These are phyloP conservation scores for Penicillium angulare DNA, from an alignment of 495 filamentous ascomycete species.

Conservation along the genomic window DNA sequence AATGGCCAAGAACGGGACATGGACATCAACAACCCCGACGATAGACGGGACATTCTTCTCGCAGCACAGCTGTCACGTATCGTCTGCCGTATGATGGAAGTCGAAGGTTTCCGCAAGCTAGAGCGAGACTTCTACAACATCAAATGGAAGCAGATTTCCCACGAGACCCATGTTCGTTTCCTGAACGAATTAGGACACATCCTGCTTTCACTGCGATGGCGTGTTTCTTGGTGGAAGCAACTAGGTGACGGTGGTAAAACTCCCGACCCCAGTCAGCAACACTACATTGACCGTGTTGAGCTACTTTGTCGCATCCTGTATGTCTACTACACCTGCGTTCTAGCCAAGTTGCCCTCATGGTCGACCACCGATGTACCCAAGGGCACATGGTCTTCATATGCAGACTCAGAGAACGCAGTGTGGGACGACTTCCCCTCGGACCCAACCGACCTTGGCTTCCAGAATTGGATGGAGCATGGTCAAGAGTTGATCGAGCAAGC, in stretches of 20 bases:
- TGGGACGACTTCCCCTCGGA: slow-evolving; percentile 48
- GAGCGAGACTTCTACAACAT: slow-evolving; percentile 53
- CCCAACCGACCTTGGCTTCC: slow-evolving; percentile 42
- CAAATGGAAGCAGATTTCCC: slow-evolving; percentile 50
- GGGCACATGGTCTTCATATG: slow-evolving; percentile 45
- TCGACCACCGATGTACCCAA: slow-evolving; percentile 38
- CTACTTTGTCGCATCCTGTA: slow-evolving; percentile 50
- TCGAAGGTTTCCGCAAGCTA: slow-evolving; percentile 50
- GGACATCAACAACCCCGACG: slow-evolving; percentile 39
- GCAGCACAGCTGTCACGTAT: slow-evolving; percentile 50
- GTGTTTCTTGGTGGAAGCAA: slow-evolving; percentile 49
- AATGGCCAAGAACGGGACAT: slow-evolving; percentile 36
- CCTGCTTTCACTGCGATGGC: slow-evolving; percentile 49
- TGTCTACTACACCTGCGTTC: slow-evolving; percentile 49
- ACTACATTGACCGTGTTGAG: slow-evolving; percentile 47
- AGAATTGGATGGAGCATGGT: slow-evolving; percentile 41
- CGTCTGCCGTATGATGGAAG: slow-evolving; percentile 49
- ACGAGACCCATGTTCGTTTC: slow-evolving; percentile 45
- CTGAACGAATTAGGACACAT: slow-evolving; percentile 45
- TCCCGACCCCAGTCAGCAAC: slow-evolving; percentile 42
- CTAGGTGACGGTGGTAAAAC: slow-evolving; percentile 45
- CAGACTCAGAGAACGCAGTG: slow-evolving; percentile 42
- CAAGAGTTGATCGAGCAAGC: slow-evolving; percentile 44
- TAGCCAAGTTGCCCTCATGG: slow-evolving; percentile 49
- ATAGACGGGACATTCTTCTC: slow-evolving; percentile 44